Evolutionary conservation across 495 filamentous ascomycete species (phyloP), one percentile per base, ranked within the genome.

Genomic region (Thermothielavioides terrestris): DNA sequence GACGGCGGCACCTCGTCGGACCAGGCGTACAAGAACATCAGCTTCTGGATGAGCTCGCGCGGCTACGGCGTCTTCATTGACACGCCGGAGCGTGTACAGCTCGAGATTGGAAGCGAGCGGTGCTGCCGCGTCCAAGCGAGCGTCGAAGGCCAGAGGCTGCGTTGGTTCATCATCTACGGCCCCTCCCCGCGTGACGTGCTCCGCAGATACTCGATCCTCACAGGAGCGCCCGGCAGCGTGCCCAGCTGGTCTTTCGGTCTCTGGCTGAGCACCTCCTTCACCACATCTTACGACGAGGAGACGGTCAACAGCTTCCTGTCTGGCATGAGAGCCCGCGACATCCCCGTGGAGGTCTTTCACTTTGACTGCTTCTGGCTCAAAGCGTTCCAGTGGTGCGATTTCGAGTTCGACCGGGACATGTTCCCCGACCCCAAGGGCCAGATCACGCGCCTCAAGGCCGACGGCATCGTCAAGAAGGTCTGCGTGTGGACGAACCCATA

Each of bases 401-500:
- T 88, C 42, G 75, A 79, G 17, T 88, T 85, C 59, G 81, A 83
- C 53, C 53, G 70, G 1, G 76, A 81, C 25, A 79, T 78, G 68
- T 88, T 88, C 58, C 83, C 82, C 0, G 80, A 86, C 54, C 79
- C 83, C 3, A 67, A 67, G n/a, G 77, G 69, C 2, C 79, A 81
- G 55, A 77, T 86, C 51, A 57, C 68, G n/a, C 69, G 80, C 1
- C 62, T 86, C n/a, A 84, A 83, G 52, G 54, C 63, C 12, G 65
- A 67, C 21, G 76, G 77, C 1, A 70, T 77, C 0, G 75, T 76
- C 1, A 73, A 84, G 44, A 76, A 78, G 28, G 79, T 85, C 46
- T 82, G 78, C 53, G 80, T 86, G 7, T 86, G 84, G 84, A 80
- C 82, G 6, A 88, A 86, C 51, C 78, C 83, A 0, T 86, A 88